These are phyloP conservation scores for Volvox reticuliferus DNA, from an alignment of 139 green algal genomes.

Conservation along the genomic window DNA sequence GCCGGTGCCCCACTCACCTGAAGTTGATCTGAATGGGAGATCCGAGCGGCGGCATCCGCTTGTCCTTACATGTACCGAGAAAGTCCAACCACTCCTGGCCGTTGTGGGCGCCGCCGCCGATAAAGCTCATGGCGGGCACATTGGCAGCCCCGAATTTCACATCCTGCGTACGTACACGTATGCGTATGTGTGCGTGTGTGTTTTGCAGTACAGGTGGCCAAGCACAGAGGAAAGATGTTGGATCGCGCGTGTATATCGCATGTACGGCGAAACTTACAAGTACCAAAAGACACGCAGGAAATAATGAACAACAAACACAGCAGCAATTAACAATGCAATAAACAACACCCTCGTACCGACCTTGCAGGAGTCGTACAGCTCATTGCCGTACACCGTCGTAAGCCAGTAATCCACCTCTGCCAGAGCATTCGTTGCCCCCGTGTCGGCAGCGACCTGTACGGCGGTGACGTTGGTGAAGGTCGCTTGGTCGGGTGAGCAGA, in stretches of 20 bases:
- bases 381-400: conserved; percentile 60
- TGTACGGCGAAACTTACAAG: no score
- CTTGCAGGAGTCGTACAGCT: conserved; percentile 88
- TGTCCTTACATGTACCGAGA: conserved; percentile 86
- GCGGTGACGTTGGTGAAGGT: conserved; percentile 86
- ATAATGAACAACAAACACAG: no score
- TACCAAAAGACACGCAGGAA: no score
- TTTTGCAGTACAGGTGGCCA: no score
- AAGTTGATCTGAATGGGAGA: conserved; percentile 87
- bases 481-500: conserved; percentile 85
- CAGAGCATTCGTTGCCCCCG: conserved; percentile 46
- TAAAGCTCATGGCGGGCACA: conserved; percentile 86
- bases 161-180: conserved; percentile 63
- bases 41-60: conserved; percentile 65
- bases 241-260: no score
- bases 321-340: no score
- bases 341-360: conserved; percentile 20
- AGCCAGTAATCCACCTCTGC: conserved; percentile 76
- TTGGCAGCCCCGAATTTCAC: conserved; percentile 89
- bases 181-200: neutral
- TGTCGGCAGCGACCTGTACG: conserved; percentile 64
- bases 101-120: conserved; percentile 84
- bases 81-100: conserved; percentile 85
- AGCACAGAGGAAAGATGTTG: no score
- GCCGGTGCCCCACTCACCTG: conserved; percentile 39